phyloP scores from a whole-genome alignment of 371 early-diverging fungal species.

The Mortierella sp. region DNA sequence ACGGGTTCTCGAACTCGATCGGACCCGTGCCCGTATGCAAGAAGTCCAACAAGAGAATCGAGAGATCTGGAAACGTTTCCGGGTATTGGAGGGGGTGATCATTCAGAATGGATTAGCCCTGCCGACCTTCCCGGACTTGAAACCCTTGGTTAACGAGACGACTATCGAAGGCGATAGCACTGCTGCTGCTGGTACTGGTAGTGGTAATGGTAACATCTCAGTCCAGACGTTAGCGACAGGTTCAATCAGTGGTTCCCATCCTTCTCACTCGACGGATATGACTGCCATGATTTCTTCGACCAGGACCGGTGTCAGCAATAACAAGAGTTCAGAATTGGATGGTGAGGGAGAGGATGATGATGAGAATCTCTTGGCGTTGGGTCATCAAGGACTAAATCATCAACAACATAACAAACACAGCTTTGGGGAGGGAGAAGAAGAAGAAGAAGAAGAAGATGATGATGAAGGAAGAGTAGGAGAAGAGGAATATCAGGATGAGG shows the following conservation, averaged over 20 bases:
- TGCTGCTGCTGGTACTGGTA: background rate
- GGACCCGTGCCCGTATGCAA: constrained; percentile 8
- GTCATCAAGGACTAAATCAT: no score
- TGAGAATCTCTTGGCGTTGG: no score
- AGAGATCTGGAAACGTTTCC: constrained; percentile 37
- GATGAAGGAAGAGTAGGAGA: constrained; percentile 10
- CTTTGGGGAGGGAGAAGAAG: background rate
- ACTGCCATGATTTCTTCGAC: no score
- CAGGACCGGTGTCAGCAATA: background rate
- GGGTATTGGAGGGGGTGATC: constrained; percentile 23
- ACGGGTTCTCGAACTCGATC: constrained; percentile 55
- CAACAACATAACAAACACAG: constrained; percentile 14
- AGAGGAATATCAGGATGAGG: constrained; percentile 8
- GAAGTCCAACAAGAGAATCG: constrained; percentile 28
- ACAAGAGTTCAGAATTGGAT: constrained; percentile 11
- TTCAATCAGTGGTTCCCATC: no score
- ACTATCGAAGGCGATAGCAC: constrained; percentile 20
- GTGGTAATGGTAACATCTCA: background rate
- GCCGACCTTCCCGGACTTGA: constrained; percentile 29
- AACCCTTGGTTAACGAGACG: constrained; percentile 21
- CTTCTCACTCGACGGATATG: no score
- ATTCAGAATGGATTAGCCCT: constrained; percentile 9
- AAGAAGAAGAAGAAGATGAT: constrained; percentile 8
- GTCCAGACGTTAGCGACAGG: no score
- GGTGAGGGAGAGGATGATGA: no score